A percentile compares a stretch with the other conserved stretches of the same genome.
Evolutionary conservation across 257 asterid genomes (phyloP).

Genomic region (Sherardia arvensis): DNA sequence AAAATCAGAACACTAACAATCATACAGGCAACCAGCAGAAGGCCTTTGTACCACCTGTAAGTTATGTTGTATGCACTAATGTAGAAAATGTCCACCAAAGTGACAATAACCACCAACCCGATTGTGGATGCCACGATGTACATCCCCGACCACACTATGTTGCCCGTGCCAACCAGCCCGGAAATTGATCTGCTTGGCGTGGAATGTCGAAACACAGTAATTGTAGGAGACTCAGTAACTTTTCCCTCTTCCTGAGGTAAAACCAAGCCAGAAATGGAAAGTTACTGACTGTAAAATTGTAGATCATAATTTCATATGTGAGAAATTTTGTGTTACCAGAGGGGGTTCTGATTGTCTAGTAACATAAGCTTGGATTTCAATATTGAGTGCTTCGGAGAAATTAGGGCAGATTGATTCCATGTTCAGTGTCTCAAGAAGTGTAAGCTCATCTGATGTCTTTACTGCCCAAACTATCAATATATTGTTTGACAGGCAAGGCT

Average conservation of each 20-base stretch:
- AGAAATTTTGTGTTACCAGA: conserved; percentile 33
- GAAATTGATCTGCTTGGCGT: conserved; percentile 43
- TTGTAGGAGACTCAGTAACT: conserved; percentile 18
- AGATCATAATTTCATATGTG: not conserved
- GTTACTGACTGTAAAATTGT: not conserved
- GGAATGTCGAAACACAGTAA: conserved; percentile 25
- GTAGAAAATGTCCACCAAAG: conserved; percentile 39
- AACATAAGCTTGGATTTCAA: conserved; percentile 67
- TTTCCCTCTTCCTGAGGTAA: conserved; percentile 72
- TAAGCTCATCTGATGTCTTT: conserved; percentile 66
- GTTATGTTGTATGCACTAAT: conserved; percentile 39
- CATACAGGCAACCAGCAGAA: conserved; percentile 55
- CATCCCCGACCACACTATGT: conserved; percentile 69
- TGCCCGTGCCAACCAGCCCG: conserved; percentile 73
- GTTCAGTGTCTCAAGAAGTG: conserved; percentile 57
- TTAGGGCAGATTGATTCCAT: conserved; percentile 47
- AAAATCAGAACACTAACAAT: conserved; percentile 38
- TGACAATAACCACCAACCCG: conserved; percentile 43
- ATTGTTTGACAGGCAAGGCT: conserved; percentile 54
- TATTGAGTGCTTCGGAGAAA: conserved; percentile 43
- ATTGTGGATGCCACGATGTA: conserved; percentile 46
- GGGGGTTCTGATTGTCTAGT: conserved; percentile 74
- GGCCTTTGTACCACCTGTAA: conserved; percentile 65
- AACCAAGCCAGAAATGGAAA: not conserved
- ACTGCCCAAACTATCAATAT: conserved; percentile 73